phyloP scores from a whole-genome alignment of 768 basidiomycete species.

The Cantharellus cinnabarinus region DNA sequence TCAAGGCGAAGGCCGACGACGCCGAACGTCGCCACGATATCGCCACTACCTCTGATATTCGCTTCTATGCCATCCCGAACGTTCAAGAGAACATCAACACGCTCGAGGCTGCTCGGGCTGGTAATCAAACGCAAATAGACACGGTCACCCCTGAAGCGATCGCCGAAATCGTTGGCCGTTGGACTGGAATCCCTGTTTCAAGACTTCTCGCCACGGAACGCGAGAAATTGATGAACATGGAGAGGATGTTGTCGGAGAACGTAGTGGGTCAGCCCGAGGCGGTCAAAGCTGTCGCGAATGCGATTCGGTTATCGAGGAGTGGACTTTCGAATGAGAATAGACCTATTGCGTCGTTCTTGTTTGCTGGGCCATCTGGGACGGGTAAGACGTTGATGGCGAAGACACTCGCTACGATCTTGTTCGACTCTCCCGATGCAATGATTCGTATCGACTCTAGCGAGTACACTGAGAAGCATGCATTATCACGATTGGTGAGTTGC shows the following conservation, averaged over 20 bases:
- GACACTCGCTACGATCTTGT: conserved; percentile 74
- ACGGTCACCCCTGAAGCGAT: conserved; percentile 76
- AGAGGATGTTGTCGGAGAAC: conserved; percentile 51
- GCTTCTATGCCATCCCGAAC: conserved; percentile 84
- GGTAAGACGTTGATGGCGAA: conserved; percentile 83
- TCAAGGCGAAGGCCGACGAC: conserved; percentile 80
- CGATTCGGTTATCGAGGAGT: conserved; percentile 77
- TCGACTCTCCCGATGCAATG: conserved; percentile 82
- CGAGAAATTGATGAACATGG: conserved; percentile 75
- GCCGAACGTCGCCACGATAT: conserved; percentile 73
- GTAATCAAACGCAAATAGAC: conserved; percentile 39
- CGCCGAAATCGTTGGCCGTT: conserved; percentile 80
- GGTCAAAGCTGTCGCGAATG: conserved; percentile 81
- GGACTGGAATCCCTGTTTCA: conserved; percentile 85
- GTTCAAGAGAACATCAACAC: conserved; percentile 30
- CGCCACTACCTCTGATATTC: conserved; percentile 64
- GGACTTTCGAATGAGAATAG: conserved; percentile 77
- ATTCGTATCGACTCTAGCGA: conserved; percentile 85
- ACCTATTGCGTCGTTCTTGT: conserved; percentile 83
- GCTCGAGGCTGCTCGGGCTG: conserved; percentile 46
- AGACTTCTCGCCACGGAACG: conserved; percentile 73
- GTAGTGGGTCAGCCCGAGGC: conserved; percentile 80
- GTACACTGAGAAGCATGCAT: conserved; percentile 69
- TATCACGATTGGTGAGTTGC: conserved; percentile 24
- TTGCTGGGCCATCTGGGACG: conserved; percentile 81